Evolutionary conservation across 768 basidiomycete genomes (phyloP).

Genomic region (Trametes cubensis): DNA sequence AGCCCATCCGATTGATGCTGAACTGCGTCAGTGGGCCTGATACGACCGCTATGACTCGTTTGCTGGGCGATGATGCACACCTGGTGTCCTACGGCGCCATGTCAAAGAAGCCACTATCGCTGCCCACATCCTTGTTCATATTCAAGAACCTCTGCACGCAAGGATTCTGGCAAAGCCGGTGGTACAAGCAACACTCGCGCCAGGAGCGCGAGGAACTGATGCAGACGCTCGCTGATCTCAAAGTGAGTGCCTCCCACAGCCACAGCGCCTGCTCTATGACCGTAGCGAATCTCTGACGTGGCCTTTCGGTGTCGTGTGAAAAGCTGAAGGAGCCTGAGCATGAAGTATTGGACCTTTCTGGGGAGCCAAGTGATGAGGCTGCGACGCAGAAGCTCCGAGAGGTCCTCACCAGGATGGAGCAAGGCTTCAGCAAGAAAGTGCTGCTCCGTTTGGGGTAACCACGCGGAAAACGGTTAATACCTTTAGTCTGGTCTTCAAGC

Average conservation of each 20-base stretch:
- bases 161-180: slow-evolving; percentile 80
- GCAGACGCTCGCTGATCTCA: slow-evolving; percentile 52
- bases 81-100: slow-evolving; percentile 90
- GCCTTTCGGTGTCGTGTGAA: background rate
- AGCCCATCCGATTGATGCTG: slow-evolving; percentile 51
- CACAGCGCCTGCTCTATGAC: background rate
- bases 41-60: slow-evolving; percentile 68
- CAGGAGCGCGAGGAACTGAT: slow-evolving; percentile 43
- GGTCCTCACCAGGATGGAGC: slow-evolving; percentile 37
- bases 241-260: slow-evolving; percentile 35
- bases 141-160: slow-evolving; percentile 79
- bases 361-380: slow-evolving; percentile 41
- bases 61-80: slow-evolving; percentile 68
- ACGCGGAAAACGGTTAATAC: no score
- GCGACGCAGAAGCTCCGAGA: slow-evolving; percentile 39
- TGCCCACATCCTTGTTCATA: slow-evolving; percentile 81
- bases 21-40: slow-evolving; percentile 69
- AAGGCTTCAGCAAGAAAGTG: slow-evolving; percentile 54
- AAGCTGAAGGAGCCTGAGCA: slow-evolving; percentile 72
- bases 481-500: no score
- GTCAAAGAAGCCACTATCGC: slow-evolving; percentile 77
- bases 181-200: slow-evolving; percentile 57
- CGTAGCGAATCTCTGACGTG: slow-evolving; percentile 4
- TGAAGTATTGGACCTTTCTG: slow-evolving; percentile 60
- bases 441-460: slow-evolving; percentile 43